Percentiles rank a stretch among this genome's conserved stretches.
Conservation (phyloP, 2,329 filamentous ascomycete species). For the Cercospora sp. region DNA sequence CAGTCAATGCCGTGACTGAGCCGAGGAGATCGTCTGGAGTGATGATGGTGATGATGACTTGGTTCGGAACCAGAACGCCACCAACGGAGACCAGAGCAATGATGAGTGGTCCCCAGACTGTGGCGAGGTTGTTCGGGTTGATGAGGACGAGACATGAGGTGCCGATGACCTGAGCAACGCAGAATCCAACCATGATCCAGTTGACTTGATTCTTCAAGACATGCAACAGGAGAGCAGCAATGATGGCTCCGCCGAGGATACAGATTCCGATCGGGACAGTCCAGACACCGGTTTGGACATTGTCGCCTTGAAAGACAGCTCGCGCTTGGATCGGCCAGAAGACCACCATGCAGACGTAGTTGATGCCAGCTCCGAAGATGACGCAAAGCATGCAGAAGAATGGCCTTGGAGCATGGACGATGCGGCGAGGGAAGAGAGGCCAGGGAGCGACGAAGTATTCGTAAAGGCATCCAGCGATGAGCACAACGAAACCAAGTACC, state of each 20-base stretch:
- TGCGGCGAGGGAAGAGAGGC: conserved; percentile 3
- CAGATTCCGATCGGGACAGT: neutral
- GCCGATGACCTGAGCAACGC: neutral
- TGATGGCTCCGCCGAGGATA: neutral
- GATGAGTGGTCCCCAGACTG: conserved; percentile 4
- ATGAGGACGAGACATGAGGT: neutral
- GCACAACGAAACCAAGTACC: neutral
- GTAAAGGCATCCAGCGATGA: neutral
- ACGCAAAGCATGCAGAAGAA: conserved; percentile 3
- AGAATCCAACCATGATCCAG: neutral
- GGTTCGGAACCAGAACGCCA: conserved; percentile 7
- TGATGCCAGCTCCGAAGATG: conserved; percentile 6
- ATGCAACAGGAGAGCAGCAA: neutral
- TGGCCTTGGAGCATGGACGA: neutral
- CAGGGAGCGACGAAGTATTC: neutral
- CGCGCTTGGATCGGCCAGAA: conserved; percentile 1
- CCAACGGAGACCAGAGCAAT: conserved; percentile 6
- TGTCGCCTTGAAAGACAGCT: neutral
- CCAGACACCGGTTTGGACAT: neutral
- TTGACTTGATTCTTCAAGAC: conserved; percentile 1
- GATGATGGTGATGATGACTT: conserved; percentile 14
- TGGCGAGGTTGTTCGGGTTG: neutral
- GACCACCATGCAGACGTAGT: conserved; percentile 2
- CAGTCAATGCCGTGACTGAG: conserved; percentile 8
- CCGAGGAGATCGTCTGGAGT: conserved; percentile 11